A percentile compares a stretch with the other conserved stretches of the same genome.
phyloP scores from a whole-genome alignment of 139 green algal species.

The Ettlia oleoabundans region DNA sequence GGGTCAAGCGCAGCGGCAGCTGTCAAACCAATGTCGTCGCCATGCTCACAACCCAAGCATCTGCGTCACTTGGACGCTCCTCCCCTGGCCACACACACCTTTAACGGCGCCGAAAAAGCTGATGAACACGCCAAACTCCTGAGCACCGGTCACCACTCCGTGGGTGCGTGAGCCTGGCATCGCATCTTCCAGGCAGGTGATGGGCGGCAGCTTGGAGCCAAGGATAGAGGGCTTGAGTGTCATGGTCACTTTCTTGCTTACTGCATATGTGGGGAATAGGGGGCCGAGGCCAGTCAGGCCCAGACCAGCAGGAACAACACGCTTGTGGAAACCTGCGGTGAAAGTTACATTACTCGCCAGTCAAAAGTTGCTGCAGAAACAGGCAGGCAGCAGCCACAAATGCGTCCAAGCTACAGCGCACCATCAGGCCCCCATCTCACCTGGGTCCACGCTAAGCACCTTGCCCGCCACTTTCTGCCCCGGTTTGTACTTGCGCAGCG shows the following conservation, averaged over 20 bases:
- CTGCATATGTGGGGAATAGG: background rate
- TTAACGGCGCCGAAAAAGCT: constrained; percentile 76
- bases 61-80: background rate
- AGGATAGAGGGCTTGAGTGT: constrained; percentile 89
- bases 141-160: constrained; percentile 85
- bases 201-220: constrained; percentile 69
- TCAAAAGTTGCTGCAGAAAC: too few species aligned
- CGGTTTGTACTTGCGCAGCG: constrained; percentile 56
- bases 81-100: background rate
- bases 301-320: background rate
- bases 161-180: constrained; percentile 70
- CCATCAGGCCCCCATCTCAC: background rate
- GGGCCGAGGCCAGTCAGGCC: background rate
- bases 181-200: constrained; percentile 63
- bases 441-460: constrained; percentile 71
- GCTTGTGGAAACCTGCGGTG: too few species aligned
- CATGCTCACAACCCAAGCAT: too few species aligned
- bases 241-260: constrained; percentile 60
- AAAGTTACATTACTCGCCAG: too few species aligned
- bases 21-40: too few species aligned
- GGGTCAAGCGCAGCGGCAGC: too few species aligned
- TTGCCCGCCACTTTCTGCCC: constrained; percentile 65
- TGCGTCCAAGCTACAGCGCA: background rate
- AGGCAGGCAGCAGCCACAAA: background rate
- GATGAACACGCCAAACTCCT: constrained; percentile 89